A percentile compares a stretch with the other conserved stretches of the same genome.
Evolutionary conservation across 2,329 filamentous ascomycete genomes (phyloP).

Genomic region (Ceratocystis smalleyi): DNA sequence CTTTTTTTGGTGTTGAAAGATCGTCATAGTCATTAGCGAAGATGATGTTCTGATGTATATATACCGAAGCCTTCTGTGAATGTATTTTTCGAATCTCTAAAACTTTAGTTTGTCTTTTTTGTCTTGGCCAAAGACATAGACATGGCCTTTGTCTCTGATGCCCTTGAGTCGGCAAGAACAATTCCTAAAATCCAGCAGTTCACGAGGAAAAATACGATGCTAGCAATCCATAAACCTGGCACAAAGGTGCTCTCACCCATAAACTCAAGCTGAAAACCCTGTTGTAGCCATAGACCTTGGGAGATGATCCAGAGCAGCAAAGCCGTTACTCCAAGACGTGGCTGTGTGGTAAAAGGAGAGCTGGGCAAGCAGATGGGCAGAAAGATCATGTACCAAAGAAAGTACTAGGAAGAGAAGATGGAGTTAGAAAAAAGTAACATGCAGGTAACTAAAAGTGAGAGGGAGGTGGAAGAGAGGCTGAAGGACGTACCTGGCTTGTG

Average conservation of each 20-base stretch:
- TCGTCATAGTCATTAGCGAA: neutral
- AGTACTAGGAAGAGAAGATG: constrained; percentile 48
- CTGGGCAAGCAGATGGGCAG: constrained; percentile 76
- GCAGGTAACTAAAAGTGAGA: neutral
- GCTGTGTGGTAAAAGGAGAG: constrained; percentile 53
- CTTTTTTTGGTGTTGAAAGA: neutral
- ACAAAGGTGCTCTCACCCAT: constrained; percentile 70
- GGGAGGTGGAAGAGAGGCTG: neutral
- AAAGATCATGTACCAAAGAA: constrained; percentile 94
- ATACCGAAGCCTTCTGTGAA: neutral
- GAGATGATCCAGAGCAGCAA: constrained; percentile 57
- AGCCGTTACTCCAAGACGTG: constrained; percentile 47
- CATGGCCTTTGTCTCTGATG: neutral
- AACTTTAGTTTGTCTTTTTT: neutral
- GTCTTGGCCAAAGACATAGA: neutral
- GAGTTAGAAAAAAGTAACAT: neutral
- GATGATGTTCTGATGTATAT: neutral
- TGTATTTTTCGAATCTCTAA: neutral
- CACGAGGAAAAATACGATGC: constrained; percentile 63
- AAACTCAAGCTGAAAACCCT: constrained; percentile 63
- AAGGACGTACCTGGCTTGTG: constrained; percentile 66
- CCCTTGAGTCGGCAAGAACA: constrained; percentile 49
- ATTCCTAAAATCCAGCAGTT: constrained; percentile 81
- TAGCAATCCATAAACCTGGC: constrained; percentile 64
- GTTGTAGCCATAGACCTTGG: constrained; percentile 63